Base-by-base conservation (phyloP, 2,329 filamentous ascomycete species). In the Neopestalotiopsis rosae region DNA sequence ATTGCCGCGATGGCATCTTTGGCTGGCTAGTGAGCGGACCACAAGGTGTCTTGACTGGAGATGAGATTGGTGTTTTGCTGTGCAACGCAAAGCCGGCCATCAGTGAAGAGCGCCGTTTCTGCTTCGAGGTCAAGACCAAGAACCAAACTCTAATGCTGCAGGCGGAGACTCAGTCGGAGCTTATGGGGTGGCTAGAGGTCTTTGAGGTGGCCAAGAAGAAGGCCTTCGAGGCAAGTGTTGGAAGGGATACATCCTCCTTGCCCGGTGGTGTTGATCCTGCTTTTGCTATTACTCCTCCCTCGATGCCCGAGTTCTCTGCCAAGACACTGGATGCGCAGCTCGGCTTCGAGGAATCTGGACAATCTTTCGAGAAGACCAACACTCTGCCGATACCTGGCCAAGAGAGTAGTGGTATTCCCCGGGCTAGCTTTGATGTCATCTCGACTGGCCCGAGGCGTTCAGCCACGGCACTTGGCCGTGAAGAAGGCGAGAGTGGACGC, bases 71-170 rank as follows among this genome's bases (percentile, higher is more conserved):
- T 56, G 95, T 99, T 3, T 83, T 99, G 66, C 89, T 99, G 52
- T 99, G 96, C 82, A 97, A 94, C 76, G 92, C 96, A 63, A 94
- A 95, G 75, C 94, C 95, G 20, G 94, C 95, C 0, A 92, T 97
- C 65, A 91, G 94, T 73, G 96, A 99, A 81, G 96, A 99, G 76
- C 90, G 96, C 52, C 89, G 96, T 17, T 99, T 98, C 81, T 98
- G 96, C 79, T 98, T 99, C 76, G 96, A 99, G 81, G 92, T 99
- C 76, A 99, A 98, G 85, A 99, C 96, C 2, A 99, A 98, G 80
- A 97, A 94, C 76, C 93, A 93, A 71, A 96, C 91, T 64, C 90
- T 97, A 71, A 84, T 98, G 69, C 85, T 99, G 3, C 96, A 99
- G 81, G 93, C 95, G 4, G 96, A 99, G 79, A 97, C 94, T 0